phyloP scores from a whole-genome alignment of 176 grass and related monocot species.

The Oryza officinalis region DNA sequence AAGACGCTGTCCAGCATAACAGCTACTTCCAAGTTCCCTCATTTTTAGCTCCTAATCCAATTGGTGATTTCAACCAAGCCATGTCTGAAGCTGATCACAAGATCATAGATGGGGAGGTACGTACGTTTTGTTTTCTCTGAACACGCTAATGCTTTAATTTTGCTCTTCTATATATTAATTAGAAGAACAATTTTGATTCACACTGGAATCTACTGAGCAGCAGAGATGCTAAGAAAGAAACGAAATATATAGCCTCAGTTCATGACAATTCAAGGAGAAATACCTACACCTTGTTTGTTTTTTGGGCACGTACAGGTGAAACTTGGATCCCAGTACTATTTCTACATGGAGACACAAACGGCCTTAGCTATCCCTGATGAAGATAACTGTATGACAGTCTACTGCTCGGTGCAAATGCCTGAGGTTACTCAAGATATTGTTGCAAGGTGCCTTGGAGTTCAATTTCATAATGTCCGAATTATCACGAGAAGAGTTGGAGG shows the following conservation, averaged over 20 bases:
- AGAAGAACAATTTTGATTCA: not conserved
- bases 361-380: slow-evolving; percentile 76
- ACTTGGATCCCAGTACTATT: slow-evolving; percentile 80
- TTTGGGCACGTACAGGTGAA: slow-evolving; percentile 48
- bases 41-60: slow-evolving; percentile 47
- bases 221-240: not conserved
- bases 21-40: slow-evolving; percentile 61
- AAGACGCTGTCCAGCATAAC: slow-evolving; percentile 61
- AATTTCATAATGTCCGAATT: slow-evolving; percentile 70
- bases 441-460: slow-evolving; percentile 67
- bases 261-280: not conserved
- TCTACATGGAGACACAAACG: slow-evolving; percentile 80
- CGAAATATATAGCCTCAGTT: not conserved
- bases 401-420: slow-evolving; percentile 51
- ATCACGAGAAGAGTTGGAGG: slow-evolving; percentile 82
- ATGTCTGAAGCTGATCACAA: slow-evolving; percentile 92
- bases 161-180: not conserved
- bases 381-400: slow-evolving; percentile 74
- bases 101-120: slow-evolving; percentile 71
- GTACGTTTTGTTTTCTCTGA: not conserved
- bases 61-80: slow-evolving; percentile 71
- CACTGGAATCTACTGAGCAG: not conserved
- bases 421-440: slow-evolving; percentile 46
- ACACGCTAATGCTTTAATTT: not conserved
- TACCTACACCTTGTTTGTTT: not conserved